Evolutionary conservation across 371 early-diverging fungal genomes (phyloP), one percentile per base, ranked within the genome.

Genomic region (Mucor ambiguus): DNA sequence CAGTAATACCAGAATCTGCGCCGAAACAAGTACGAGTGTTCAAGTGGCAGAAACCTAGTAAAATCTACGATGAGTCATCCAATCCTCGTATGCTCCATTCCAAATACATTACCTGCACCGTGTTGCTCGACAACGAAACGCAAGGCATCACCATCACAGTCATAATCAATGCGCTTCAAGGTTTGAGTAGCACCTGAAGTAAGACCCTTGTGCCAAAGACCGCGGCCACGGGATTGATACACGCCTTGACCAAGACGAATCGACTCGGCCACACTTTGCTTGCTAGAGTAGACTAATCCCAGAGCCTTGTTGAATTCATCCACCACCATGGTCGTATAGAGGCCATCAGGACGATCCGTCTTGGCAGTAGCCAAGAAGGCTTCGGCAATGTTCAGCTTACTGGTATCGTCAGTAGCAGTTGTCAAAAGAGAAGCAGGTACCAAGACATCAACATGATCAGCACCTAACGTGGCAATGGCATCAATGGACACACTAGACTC

Each of bases 141-240:
- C 52, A 98, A 83, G 16, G 93, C 87, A 74, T 98, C 99, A 14
- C 81, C 72, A 82, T 98, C 99, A 73, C 98, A 98, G 72, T 98
- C 98, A 52, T 87, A 77, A 26, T 89, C 81, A 58, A 98, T 80
- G 44, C 83, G 83, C 41, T 89, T 67, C 57, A 98, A 80, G 16
- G 87, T 79, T 77, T 98, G 99, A 8, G 93, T 92, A 18, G 96
- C 92, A 43, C 97, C 98, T 0, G 96, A 96, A 2, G 96, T 93
- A 33, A 87, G 81, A 5, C 98, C 98, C 82, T 98, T 98, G 75
- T 93, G 87, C 98, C 98, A 98, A 11, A 98, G 81, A 10, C 96
- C 97, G 58, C 93, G 84, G n/a, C 78, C 84, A 63, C 99, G 88
- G 41, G 93, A 93, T 73, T 94, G 92, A 84, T 97, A 98, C 14